Evolutionary conservation across 2,329 filamentous ascomycete genomes (phyloP).

Genomic region (Fusarium scirpi): DNA sequence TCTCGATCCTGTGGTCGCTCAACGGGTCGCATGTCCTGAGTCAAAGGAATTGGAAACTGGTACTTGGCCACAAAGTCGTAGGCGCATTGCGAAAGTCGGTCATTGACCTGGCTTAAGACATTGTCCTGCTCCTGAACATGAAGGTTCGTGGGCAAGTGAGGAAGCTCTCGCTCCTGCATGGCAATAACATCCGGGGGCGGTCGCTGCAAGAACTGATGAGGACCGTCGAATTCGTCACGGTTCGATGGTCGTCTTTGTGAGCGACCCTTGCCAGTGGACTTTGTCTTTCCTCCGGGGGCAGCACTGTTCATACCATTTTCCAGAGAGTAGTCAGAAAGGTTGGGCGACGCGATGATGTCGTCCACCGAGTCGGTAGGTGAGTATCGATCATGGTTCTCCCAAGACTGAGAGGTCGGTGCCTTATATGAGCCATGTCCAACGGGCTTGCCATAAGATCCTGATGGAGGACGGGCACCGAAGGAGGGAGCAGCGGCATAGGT

Average conservation of each 20-base stretch:
- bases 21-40: slow-evolving; percentile 83
- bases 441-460: slow-evolving; percentile 54
- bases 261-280: slow-evolving; percentile 61
- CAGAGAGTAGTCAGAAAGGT: slow-evolving; percentile 70
- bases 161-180: slow-evolving; percentile 82
- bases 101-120: slow-evolving; percentile 84
- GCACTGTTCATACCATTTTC: slow-evolving; percentile 62
- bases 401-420: slow-evolving; percentile 57
- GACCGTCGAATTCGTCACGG: slow-evolving; percentile 89
- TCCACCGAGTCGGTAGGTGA: slow-evolving; percentile 70
- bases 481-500: slow-evolving; percentile 55
- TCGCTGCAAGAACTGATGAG: slow-evolving; percentile 82
- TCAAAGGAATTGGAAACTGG: slow-evolving; percentile 87
- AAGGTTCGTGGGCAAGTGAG: slow-evolving; percentile 84
- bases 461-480: slow-evolving; percentile 58
- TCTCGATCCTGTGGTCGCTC: slow-evolving; percentile 81
- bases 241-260: slow-evolving; percentile 79
- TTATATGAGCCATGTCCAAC: slow-evolving; percentile 55
- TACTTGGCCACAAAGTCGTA: slow-evolving; percentile 94
- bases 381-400: slow-evolving; percentile 63
- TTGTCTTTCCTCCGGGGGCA: slow-evolving; percentile 58
- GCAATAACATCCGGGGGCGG: slow-evolving; percentile 78
- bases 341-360: slow-evolving; percentile 68
- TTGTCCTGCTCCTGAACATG: slow-evolving; percentile 86
- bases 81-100: slow-evolving; percentile 84